Percentiles rank a stretch among this genome's conserved stretches.
phyloP scores from a whole-genome alignment of 148 eudicot species.

The Rhododendron kiyosumense region DNA sequence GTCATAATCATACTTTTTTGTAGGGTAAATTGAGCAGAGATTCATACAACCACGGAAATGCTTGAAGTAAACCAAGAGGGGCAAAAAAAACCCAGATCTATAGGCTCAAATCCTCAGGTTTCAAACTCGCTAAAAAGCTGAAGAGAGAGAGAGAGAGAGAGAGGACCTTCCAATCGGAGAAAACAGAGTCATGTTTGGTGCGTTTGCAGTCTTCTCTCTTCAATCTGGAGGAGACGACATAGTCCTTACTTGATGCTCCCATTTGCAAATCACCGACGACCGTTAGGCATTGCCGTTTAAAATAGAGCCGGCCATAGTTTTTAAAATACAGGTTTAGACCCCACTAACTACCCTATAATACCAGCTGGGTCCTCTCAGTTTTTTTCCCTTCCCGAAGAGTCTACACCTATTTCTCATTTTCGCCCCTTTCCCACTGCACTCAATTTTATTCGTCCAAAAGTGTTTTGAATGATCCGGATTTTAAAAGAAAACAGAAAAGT shows the following conservation, averaged over 20 bases:
- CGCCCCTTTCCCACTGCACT: no score
- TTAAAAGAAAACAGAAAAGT: no score
- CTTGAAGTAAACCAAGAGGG: background rate
- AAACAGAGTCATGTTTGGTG: slow-evolving; percentile 74
- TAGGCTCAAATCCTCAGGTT: background rate
- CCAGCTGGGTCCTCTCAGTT: no score
- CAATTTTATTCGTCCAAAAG: no score
- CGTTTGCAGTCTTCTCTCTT: slow-evolving; percentile 53
- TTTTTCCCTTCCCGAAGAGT: no score
- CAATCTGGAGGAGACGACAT: slow-evolving; percentile 24
- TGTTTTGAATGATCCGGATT: no score
- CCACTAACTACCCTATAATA: no score
- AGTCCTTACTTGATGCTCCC: slow-evolving; percentile 30
- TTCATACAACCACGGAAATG: background rate
- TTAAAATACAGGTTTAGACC: no score
- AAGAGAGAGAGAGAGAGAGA: background rate
- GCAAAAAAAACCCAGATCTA: background rate
- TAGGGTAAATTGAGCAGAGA: background rate
- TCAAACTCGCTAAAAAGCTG: background rate
- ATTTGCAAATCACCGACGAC: slow-evolving; percentile 10
- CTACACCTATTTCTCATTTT: no score
- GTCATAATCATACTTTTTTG: background rate
- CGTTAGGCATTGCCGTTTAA: background rate
- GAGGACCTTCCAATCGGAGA: slow-evolving; percentile 68
- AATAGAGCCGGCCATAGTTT: background rate